Evolutionary conservation across 257 asterid genomes (phyloP).

Genomic region (Mentha longifolia): DNA sequence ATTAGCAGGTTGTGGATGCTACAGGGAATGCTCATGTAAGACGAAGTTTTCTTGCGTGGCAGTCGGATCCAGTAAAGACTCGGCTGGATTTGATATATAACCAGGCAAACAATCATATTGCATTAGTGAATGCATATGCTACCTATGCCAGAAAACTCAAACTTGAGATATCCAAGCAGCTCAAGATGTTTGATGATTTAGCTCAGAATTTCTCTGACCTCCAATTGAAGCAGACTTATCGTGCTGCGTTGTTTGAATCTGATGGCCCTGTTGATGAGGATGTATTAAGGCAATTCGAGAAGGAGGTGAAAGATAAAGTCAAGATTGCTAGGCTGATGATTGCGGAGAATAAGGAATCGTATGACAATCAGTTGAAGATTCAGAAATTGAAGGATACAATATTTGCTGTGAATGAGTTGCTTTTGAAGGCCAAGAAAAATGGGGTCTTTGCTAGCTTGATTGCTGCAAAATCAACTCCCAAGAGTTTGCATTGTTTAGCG

Average conservation of each 20-base stretch:
- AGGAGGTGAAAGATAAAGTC: constrained; percentile 94
- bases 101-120: constrained; percentile 86
- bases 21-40: constrained; percentile 65
- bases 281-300: constrained; percentile 88
- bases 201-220: constrained; percentile 76
- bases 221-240: constrained; percentile 66
- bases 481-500: constrained; percentile 97
- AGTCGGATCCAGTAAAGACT: constrained; percentile 85
- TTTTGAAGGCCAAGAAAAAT: constrained; percentile 86
- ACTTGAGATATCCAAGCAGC: constrained; percentile 84
- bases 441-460: constrained; percentile 86
- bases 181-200: constrained; percentile 85
- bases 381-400: constrained; percentile 94
- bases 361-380: constrained; percentile 92
- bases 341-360: constrained; percentile 84
- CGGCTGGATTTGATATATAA: constrained; percentile 77
- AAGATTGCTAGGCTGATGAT: constrained; percentile 88
- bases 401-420: constrained; percentile 91
- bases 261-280: constrained; percentile 89
- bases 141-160: constrained; percentile 92
- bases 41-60: constrained; percentile 68
- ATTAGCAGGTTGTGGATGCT: constrained; percentile 51
- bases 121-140: constrained; percentile 85
- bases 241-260: constrained; percentile 67
- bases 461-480: constrained; percentile 94